Base-by-base conservation (phyloP, 2,329 filamentous ascomycete genomes). In the Dactylellina sp. region DNA sequence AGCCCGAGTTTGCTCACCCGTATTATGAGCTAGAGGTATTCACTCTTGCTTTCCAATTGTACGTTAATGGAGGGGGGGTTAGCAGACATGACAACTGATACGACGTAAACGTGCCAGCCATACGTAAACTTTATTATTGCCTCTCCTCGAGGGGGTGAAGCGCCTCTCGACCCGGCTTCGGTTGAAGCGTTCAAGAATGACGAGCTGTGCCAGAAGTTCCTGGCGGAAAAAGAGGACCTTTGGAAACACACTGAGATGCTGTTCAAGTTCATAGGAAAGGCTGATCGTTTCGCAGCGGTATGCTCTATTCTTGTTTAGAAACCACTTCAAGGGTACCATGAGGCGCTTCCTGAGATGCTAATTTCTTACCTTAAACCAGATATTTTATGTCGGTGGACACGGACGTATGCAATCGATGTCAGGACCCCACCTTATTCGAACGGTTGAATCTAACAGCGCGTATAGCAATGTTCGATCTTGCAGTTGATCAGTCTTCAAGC, bases 181-280 rank as follows among this genome's bases (percentile, higher is more conserved):
- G 82, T 89, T 52, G 82, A 88, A 66, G 79, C 81, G 72, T 88
- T 84, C 82, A 83, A 85, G 78, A 77, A 80, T 7, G 88, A 90
- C 81, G 76, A 82, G 0, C 79, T 83, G n/a, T 84, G 85, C 1
- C 76, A 80, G n/a, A 80, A 82, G 59, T 90, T 90, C 82, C 79
- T 87, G 52, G 81, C 85, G 35, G 84, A 84, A 78, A 82, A 90
- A 76, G 82, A 85, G 77, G 76, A 82, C 1, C 80, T 91, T 14
- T 92, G 88, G 88, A 85, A 87, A 78, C 85, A 87, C 42, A 92
- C 89, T 0, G 78, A 82, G 4, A 85, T 85, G 70, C 82, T 92
- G 18, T 82, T 84, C 24, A 81, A 85, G 20, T 85, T 89, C 76
- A 78, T 86, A 14, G 86, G 86, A 35, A 84, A 84, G 70, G 84